Evolutionary conservation across 202 grass and related monocot species (phyloP), one percentile per base, ranked within the genome.

Genomic region (Schoenoplectus triqueter): DNA sequence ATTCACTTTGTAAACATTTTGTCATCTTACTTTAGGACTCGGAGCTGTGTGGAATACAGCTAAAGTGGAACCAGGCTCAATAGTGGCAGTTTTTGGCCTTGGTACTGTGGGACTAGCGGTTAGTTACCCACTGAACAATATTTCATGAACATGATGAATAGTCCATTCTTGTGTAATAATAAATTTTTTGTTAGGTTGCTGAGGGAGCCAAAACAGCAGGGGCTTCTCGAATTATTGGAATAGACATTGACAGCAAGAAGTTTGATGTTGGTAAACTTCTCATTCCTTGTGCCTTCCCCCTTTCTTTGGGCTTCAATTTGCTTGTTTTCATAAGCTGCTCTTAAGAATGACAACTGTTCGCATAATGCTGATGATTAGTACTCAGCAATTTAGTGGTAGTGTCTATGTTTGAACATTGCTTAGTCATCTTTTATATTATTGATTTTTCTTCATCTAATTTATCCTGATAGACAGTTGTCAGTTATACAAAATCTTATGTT

Each of bases 1-100:
- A 55, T 79, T 79, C 13, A 10, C 13, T 68, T 82, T 67, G n/a
- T 82, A 66, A 60, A 48, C 18, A 22, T 68, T 45, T 41, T 46
- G 10, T 89, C 21, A 7, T 84, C 42, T 82, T 84, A 7, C 6
- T 89, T 18, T 85, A 99, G 96, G 96, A 80, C 96, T 99, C 88
- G 96, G 96, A 87, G 96, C 96, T 63, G 96, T 92, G 49, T 99
- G 96, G 96, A 99, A 99, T 88, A 92, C 96, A 39, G 96, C 96
- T 80, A 99, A 99, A 86, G 96, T 99, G 73, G 96, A 99, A 79
- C 64, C 87, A 50, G 96, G 93, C 50, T 91, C 96, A 5, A 47
- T 88, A 73, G 96, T 99, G 88, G 96, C 96, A 80, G 8, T 99
- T 92, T 99, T 99, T 91, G 96, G 96, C 22, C 96, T 99, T 83